These are phyloP conservation scores for Fomitopsis schrenkii DNA, from an alignment of 1,284 basidiomycete species.

Conservation along the genomic window DNA sequence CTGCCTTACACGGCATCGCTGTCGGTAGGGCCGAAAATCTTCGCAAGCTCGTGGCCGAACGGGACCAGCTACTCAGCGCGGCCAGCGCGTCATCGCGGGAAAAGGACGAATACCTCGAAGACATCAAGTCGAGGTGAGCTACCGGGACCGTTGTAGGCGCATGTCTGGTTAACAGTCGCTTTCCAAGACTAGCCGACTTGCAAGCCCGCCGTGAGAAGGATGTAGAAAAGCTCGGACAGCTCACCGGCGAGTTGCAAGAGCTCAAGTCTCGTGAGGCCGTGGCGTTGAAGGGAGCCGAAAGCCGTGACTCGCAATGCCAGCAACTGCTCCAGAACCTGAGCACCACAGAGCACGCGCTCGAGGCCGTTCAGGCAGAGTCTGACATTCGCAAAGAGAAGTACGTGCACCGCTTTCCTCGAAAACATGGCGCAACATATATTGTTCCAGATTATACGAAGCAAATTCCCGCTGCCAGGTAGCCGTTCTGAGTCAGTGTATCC, in stretches of 20 bases:
- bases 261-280: conserved; percentile 18
- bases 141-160: background rate
- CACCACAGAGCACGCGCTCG: conserved; percentile 9
- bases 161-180: background rate
- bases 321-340: conserved; percentile 9
- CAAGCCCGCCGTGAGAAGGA: conserved; percentile 17
- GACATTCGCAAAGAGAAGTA: conserved; percentile 24
- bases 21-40: background rate
- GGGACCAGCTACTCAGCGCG: background rate
- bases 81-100: background rate
- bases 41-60: conserved; percentile 1
- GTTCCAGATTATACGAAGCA: conserved; percentile 22
- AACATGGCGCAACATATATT: background rate
- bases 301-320: conserved; percentile 9
- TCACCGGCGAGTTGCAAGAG: conserved; percentile 27
- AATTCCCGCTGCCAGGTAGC: conserved; percentile 24
- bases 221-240: conserved; percentile 18
- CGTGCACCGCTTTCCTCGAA: background rate
- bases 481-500: background rate
- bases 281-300: conserved; percentile 7
- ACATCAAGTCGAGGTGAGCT: conserved; percentile 23
- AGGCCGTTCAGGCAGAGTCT: conserved; percentile 20
- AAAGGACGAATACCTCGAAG: conserved; percentile 23
- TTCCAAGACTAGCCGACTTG: conserved; percentile 18
- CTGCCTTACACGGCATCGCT: background rate